Evolutionary conservation across 2,329 filamentous ascomycete genomes (phyloP).

Genomic region (Plectosphaerella plurivora): DNA sequence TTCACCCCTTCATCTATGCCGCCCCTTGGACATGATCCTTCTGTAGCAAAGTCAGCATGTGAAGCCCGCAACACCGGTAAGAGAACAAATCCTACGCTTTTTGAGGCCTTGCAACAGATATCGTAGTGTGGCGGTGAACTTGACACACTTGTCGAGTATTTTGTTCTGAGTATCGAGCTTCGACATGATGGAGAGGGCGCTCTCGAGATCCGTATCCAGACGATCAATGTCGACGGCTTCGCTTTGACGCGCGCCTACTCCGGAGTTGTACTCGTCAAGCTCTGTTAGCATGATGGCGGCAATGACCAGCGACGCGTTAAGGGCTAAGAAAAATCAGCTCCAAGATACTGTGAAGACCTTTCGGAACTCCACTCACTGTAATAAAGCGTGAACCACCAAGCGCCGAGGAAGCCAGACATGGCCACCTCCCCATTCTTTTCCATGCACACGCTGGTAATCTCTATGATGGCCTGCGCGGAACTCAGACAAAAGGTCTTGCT

Average conservation of each 20-base stretch:
- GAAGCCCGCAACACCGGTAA: background rate
- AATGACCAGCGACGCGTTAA: slow-evolving; percentile 7
- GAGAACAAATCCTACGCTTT: background rate
- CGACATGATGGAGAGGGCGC: slow-evolving; percentile 3
- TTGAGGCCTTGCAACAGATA: slow-evolving; percentile 4
- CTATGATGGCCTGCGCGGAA: slow-evolving; percentile 17
- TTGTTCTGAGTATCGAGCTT: slow-evolving; percentile 5
- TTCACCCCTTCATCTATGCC: no score
- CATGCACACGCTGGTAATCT: slow-evolving; percentile 13
- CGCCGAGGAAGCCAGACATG: slow-evolving; percentile 16
- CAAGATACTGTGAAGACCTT: background rate
- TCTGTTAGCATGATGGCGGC: slow-evolving; percentile 7
- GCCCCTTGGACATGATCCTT: no score
- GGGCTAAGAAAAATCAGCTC: background rate
- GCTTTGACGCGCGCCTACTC: background rate
- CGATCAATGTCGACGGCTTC: background rate
- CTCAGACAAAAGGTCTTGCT: slow-evolving; percentile 16
- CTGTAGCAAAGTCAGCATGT: no score
- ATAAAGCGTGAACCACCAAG: slow-evolving; percentile 26
- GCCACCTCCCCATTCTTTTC: slow-evolving; percentile 6
- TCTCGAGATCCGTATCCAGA: slow-evolving; percentile 4
- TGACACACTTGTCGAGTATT: slow-evolving; percentile 9
- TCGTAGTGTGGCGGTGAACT: slow-evolving; percentile 6
- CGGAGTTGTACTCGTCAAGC: background rate
- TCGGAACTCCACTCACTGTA: slow-evolving; percentile 16